Evolutionary conservation across 75 land plant genomes (phyloP), one percentile per base, ranked within the genome.

Genomic region (Pseudotsuga menziesii): DNA sequence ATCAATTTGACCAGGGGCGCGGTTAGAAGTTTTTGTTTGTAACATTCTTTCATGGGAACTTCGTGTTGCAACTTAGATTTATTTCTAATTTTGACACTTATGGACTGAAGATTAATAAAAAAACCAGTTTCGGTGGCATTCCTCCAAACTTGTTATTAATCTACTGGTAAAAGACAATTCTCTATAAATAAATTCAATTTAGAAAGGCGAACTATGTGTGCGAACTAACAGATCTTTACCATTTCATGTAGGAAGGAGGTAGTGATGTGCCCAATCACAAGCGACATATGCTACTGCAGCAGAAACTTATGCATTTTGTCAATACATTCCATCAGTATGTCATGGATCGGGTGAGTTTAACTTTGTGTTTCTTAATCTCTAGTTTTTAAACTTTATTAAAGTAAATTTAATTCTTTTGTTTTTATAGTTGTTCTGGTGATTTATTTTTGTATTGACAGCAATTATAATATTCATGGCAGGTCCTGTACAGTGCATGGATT

Each of bases 251-350:
- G 98, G 88, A 78, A 73, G 86, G 82, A 80, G 87, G 88, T 61
- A 85, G 79, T 57, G 78, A 73, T 78, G 81, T 78, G 66, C 76
- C 73, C 41, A 83, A 81, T 73, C 75, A 75, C 55, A 94, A 96
- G 84, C 93, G 72, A 74, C 93, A 89, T 72, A 78, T 95, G 83
- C 81, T 96, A 56, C 78, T 94, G 64, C 93, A 96, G 86, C 95
- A 92, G 73, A 94, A 96, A 77, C 90, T 96, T 56, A 90, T 96
- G 56, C 97, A 96, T 82, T 96, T 96, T 88, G 97, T 96, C 26
- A 96, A 96, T 91, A 96, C 99, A 20, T 88, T 96, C 80, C 99
- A 96, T 79, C 99, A 96, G 77, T 96, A 96, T 83, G 95, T 96
- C 62, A 94, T 96, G 99, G 99, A 96, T 78, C 88, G 90, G 87